Evolutionary conservation across 2,329 filamentous ascomycete species (phyloP), one percentile per base, ranked within the genome.

Genomic region (Gnomoniopsis smithogilvyi): DNA sequence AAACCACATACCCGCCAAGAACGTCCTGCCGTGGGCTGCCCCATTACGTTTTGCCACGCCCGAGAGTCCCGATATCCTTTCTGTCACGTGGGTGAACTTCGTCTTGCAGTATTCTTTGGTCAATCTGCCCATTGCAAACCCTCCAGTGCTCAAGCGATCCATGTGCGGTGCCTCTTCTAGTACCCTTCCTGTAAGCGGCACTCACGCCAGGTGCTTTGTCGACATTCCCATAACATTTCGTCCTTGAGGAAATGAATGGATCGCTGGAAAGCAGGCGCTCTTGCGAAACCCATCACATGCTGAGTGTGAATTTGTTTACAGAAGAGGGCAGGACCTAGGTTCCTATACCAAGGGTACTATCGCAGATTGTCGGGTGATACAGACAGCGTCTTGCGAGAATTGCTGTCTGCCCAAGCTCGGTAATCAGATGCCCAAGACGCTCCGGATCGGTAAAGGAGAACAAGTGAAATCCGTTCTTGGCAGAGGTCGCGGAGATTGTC

Each of bases 171-270:
- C 17, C 2, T 4, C 21, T 2, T 1, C 45, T 33, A 56, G 3
- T 22, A n/a, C 14, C 2, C 1, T 10, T 15, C 21, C 11, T 8
- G 1, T n/a, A 45, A 43, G 2, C 2, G n/a, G 34, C 54, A 56
- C 12, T 56, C 54, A 19, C 54, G 50, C 54, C 54, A 56, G 2
- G 34, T 51, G 2, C 24, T 51, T 19, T 56, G 26, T 15, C 46
- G 54, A 26, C 54, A 56, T 45, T 56, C 54, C 54, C 54, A 51
- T 30, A 45, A 56, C 24, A 56, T n/a, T 15, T 56, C 54, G 11
- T 19, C 17, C 10, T 6, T 14, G 10, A 24, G 19, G n/a, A 56
- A 56, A 19, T 56, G 46, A 2, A 56, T 10, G 14, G 50, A 41
- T 24, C 46, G 1, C 43, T 51, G 14, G 54, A 51, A 6, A 56